Evolutionary conservation across 2,329 filamentous ascomycete species (phyloP), one percentile per base, ranked within the genome.

Genomic region (Exophiala bonariae): DNA sequence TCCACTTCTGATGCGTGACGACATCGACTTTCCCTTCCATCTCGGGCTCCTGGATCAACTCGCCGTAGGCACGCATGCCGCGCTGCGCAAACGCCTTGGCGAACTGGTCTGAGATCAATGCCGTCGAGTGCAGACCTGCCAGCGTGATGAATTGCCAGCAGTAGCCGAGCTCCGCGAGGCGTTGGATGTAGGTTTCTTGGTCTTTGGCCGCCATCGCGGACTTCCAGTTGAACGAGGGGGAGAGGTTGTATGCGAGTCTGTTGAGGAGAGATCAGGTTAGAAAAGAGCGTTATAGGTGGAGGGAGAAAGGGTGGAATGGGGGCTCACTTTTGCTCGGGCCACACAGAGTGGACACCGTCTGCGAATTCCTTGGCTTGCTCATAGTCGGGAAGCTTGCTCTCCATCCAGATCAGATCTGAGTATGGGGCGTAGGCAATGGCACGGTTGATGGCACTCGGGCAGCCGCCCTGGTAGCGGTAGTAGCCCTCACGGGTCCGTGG

Each of bases 111-210:
- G 85, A 86, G 73, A 96, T 95, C 43, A 99, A 82, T 30, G 92
- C 93, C 3, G 89, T 96, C 54, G 89, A 95, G 78, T 99, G 93
- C 65, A 99, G 80, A 59, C 93, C 93, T 4, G 92, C 93, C 37
- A 99, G 82, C n/a, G 93, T 99, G 77, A 99, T 99, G 79, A 99
- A 99, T 72, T 99, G 93, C 93, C 93, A 99, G 82, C 89, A 95
- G 81, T 99, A 99, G 55, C 93, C 93, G 39, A 99, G 81, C 54
- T 75, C 64, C 52, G 85, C 90, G 32, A 99, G 86, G 33, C 93
- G 88, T 55, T 84, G 77, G 75, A 99, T 99, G 76, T 97, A 99
- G 16, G 93, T 99, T 75, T 96, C 89, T 74, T 99, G 93, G 68
- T 97, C 92, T 43, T 80, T 78, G 58, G 87, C 83, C 35, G 89